Conservation (phyloP, 2,329 filamentous ascomycete species). For the Xylaria hypoxylon region DNA sequence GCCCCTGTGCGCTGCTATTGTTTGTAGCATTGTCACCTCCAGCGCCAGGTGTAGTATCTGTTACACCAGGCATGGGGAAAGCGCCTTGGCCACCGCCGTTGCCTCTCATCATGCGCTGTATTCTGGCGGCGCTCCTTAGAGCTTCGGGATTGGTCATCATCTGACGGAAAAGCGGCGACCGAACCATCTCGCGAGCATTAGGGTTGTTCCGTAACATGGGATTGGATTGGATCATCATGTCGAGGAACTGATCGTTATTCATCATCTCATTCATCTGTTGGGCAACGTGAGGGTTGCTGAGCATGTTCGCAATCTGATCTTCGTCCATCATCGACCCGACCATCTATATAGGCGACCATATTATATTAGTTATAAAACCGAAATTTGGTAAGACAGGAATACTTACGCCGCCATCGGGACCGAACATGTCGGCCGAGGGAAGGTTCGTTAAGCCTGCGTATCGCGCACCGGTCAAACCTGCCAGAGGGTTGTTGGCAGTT, state of each 20-base stretch:
- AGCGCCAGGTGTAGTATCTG: conserved; percentile 80
- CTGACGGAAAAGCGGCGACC: conserved; percentile 86
- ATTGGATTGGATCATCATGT: conserved; percentile 94
- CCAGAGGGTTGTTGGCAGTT: conserved; percentile 87
- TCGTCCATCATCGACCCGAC: conserved; percentile 81
- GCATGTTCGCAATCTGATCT: conserved; percentile 84
- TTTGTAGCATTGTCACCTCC: conserved; percentile 47
- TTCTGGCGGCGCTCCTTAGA: conserved; percentile 82
- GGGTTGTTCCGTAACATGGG: conserved; percentile 66
- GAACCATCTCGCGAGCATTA: conserved; percentile 84
- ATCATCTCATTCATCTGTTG: conserved; percentile 94
- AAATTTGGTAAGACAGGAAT: conserved; percentile 4
- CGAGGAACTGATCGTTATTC: conserved; percentile 92
- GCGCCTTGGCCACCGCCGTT: conserved; percentile 61
- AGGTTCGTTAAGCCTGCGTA: conserved; percentile 93
- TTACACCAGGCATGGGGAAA: conserved; percentile 92
- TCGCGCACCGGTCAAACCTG: conserved; percentile 89
- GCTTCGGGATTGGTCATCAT: conserved; percentile 94
- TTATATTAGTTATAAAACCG: conserved; percentile 1
- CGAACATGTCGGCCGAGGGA: conserved; percentile 88
- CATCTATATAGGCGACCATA: conserved; percentile 70
- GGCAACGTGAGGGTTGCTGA: conserved; percentile 87
- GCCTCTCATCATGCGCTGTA: conserved; percentile 78
- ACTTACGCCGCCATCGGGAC: conserved; percentile 92
- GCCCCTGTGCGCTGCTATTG: conserved; percentile 49